Evolutionary conservation across 805 yeast species (phyloP), one percentile per base, ranked within the genome.

Genomic region (Candida arabinofermentans): DNA sequence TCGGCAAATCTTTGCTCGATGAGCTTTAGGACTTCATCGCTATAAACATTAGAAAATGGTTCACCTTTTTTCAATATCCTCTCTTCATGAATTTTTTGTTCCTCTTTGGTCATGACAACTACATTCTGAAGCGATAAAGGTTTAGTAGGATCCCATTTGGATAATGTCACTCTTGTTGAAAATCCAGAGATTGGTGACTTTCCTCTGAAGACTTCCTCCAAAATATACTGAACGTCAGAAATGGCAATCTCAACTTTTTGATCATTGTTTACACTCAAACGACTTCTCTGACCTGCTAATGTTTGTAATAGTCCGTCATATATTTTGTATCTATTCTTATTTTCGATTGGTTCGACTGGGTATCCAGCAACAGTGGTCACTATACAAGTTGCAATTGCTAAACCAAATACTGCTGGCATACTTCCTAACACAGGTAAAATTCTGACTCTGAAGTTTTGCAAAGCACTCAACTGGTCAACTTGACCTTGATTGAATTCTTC

Each of bases 401-500:
- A 72, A 1, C 98, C 99, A 67, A 93, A 93, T 65, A 91, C 83
- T 8, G 93, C 97, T 1, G 99, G 99, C 83, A 93, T 80, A 0
- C 99, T 87, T 3, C 99, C 98, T 48, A 93, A 67, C 0, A 93
- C 99, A 0, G 99, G 99, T 42, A 93, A 71, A 36, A 93, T 91
- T 53, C 99, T 74, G 9, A 90, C 97, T 53, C 99, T 75, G 70
- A 93, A 93, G 65, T 88, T 89, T 54, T 79, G 82, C 50, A 93
- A 65, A 2, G 96, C 95, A 46, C 95, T 79, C 34, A 93, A 70
- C 61, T 95, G 93, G 49, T 80, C 93, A 27, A 91, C 96, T 43
- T 80, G 71, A 21, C 96, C 96, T 61, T 81, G 79, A 41, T 77
- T 81, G 45, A 80, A 74, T 59, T 88, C 95, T 33, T 79, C 85